Percentiles rank a stretch among this genome's conserved stretches.
Conservation (phyloP, 2,329 filamentous ascomycete genomes). For the Nemania diffusa region DNA sequence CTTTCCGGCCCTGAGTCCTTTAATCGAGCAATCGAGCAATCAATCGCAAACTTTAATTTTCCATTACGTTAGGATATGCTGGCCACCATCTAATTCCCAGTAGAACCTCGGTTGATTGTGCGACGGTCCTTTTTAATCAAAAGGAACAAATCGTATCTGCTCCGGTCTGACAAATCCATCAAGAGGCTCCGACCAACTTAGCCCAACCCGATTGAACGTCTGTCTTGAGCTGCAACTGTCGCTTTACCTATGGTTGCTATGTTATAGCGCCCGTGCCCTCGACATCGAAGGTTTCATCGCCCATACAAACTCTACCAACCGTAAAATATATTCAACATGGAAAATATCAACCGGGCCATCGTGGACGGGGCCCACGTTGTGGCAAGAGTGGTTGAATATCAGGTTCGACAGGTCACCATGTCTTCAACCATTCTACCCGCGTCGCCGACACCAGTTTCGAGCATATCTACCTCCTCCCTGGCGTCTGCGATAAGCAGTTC, state of each 20-base stretch:
- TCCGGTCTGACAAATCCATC: conserved; percentile 8
- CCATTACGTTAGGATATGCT: conserved; percentile 11
- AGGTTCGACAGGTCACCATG: conserved; percentile 40
- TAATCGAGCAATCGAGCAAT: background rate
- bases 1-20: background rate
- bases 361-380: conserved; percentile 52
- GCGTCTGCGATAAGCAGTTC: conserved; percentile 18
- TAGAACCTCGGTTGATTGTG: conserved; percentile 6
- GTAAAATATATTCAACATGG: conserved; percentile 46
- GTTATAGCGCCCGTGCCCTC: conserved; percentile 8
- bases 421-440: conserved; percentile 5
- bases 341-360: conserved; percentile 52
- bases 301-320: conserved; percentile 10
- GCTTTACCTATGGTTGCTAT: conserved; percentile 8
- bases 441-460: conserved; percentile 33
- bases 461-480: conserved; percentile 16
- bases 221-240: conserved; percentile 13
- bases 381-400: conserved; percentile 50
- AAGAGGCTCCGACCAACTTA: conserved; percentile 6
- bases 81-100: background rate
- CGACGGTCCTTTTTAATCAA: conserved; percentile 2
- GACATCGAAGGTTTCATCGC: conserved; percentile 13
- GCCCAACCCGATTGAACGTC: background rate
- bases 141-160: conserved; percentile 2
- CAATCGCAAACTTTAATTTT: background rate